A percentile compares a stretch with the other conserved stretches of the same genome.
Evolutionary conservation across 768 basidiomycete species (phyloP).

Genomic region (Holtermannia corniformis): DNA sequence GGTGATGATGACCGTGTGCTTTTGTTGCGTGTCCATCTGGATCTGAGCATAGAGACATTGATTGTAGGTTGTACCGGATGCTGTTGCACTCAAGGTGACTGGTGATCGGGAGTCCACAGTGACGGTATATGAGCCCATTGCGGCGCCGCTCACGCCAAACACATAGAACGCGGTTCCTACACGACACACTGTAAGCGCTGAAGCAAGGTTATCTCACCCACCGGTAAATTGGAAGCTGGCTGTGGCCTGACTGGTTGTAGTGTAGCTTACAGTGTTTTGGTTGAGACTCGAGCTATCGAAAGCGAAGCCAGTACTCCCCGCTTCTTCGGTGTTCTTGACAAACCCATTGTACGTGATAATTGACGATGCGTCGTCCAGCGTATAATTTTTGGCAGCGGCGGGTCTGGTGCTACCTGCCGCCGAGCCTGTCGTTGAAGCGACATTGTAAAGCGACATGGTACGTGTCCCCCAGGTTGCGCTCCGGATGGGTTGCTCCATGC

Average conservation of each 20-base stretch:
- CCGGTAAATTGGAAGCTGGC: conserved; percentile 15
- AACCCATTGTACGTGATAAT: conserved; percentile 22
- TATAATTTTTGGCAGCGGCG: conserved; percentile 8
- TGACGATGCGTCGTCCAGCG: conserved; percentile 23
- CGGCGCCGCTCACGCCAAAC: conserved; percentile 26
- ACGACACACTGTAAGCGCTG: background rate
- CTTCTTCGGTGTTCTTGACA: conserved; percentile 7
- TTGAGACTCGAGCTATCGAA: conserved; percentile 19
- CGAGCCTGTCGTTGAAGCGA: too few species aligned
- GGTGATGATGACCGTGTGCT: conserved; percentile 13
- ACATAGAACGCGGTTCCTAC: conserved; percentile 29
- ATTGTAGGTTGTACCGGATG: conserved; percentile 13
- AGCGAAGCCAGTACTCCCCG: conserved; percentile 5
- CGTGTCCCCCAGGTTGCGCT: too few species aligned
- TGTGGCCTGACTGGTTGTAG: conserved; percentile 13
- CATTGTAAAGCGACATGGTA: background rate
- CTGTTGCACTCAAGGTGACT: conserved; percentile 19
- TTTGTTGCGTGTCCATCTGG: conserved; percentile 4
- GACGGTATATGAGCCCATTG: conserved; percentile 16
- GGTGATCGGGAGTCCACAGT: conserved; percentile 6
- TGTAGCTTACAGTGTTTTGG: conserved; percentile 26
- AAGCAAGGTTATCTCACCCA: background rate
- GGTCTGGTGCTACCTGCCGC: background rate
- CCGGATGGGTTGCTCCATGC: too few species aligned
- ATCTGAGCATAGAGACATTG: conserved; percentile 22